Evolutionary conservation across 1,139 yeast genomes (phyloP), one percentile per base, ranked within the genome.

Genomic region (Meyerozyma carpophila): DNA sequence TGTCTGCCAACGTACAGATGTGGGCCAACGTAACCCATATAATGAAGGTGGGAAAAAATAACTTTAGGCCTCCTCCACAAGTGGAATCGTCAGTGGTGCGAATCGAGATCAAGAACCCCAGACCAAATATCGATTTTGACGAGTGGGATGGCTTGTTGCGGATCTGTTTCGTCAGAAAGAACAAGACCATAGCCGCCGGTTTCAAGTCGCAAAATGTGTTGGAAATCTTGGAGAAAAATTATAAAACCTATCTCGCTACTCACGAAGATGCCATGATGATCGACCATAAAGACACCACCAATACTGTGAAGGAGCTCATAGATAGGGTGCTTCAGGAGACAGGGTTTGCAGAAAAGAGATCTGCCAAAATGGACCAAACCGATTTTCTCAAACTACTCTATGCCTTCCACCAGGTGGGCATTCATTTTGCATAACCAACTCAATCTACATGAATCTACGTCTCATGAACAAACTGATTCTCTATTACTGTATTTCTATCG

Each of bases 21-120:
- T 93, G 98, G 98, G 96, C 98, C 20, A 88, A 88, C 52, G 97
- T 94, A 20, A 90, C 96, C 7, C 98, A 93, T 64, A 88, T 93
- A 45, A 93, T 93, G 99, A 94, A 94, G 65, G 98, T 93, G 36
- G 98, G 98, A 28, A 84, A 82, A 60, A 94, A 94, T 63, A 93
- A 93, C 61, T 93, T 93, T 73, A 77, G 97, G 52, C 99, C 99
- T 32, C 99, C 99, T 18, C 99, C 99, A 45, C 93, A 93, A 63
- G 99, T 93, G 47, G 99, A 93, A 64, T 89, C 97, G 0, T 84
- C 95, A 36, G 98, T 93, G 41, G 98, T 93, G 18, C 79, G 96
- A 59, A 82, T 93, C 43, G 98, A 91, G 63, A 82, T 94, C 46
- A 93, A 93, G 63, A 75, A 68, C 45, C 98, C 98, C 42, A 79